These are phyloP conservation scores for Tuber aestivum DNA, from an alignment of 495 filamentous ascomycete genomes.

Conservation along the genomic window DNA sequence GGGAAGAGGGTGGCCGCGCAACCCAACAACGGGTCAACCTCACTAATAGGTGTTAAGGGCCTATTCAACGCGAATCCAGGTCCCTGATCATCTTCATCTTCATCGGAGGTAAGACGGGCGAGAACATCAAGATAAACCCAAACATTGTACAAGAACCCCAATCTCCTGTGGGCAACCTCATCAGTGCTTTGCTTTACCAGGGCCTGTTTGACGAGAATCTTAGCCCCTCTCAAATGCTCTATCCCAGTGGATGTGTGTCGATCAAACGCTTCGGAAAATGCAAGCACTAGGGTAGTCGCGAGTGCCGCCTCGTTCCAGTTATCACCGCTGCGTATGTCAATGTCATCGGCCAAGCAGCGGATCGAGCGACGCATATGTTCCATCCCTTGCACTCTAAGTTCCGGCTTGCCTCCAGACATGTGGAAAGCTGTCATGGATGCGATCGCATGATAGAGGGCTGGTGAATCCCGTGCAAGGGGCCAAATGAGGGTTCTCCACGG, in stretches of 20 bases:
- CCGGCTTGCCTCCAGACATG: slow-evolving; percentile 54
- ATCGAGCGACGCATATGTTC: slow-evolving; percentile 68
- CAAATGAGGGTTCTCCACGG: slow-evolving; percentile 71
- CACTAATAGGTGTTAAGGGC: slow-evolving; percentile 46
- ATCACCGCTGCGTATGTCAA: slow-evolving; percentile 51
- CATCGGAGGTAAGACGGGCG: slow-evolving; percentile 63
- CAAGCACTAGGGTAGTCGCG: slow-evolving; percentile 66
- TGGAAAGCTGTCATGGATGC: slow-evolving; percentile 72
- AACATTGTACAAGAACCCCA: slow-evolving; percentile 69
- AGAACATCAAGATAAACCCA: slow-evolving; percentile 83
- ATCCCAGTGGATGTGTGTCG: slow-evolving; percentile 69
- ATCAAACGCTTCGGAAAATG: slow-evolving; percentile 76
- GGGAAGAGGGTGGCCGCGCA: slow-evolving; percentile 68
- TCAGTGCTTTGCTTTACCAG: slow-evolving; percentile 43
- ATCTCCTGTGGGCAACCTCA: slow-evolving; percentile 51
- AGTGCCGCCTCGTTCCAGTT: slow-evolving; percentile 63
- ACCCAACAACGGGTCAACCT: slow-evolving; percentile 72
- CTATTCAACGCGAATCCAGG: slow-evolving; percentile 39
- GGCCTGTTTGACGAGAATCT: slow-evolving; percentile 57
- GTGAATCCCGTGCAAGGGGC: slow-evolving; percentile 61
- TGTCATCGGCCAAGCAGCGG: slow-evolving; percentile 52
- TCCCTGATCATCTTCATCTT: slow-evolving; percentile 51
- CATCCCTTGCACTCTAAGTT: slow-evolving; percentile 60
- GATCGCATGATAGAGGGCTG: slow-evolving; percentile 69
- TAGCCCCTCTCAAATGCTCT: slow-evolving; percentile 65